These are phyloP conservation scores for Arthroderma sp. DNA, from an alignment of 2,329 filamentous ascomycete genomes.

Conservation along the genomic window DNA sequence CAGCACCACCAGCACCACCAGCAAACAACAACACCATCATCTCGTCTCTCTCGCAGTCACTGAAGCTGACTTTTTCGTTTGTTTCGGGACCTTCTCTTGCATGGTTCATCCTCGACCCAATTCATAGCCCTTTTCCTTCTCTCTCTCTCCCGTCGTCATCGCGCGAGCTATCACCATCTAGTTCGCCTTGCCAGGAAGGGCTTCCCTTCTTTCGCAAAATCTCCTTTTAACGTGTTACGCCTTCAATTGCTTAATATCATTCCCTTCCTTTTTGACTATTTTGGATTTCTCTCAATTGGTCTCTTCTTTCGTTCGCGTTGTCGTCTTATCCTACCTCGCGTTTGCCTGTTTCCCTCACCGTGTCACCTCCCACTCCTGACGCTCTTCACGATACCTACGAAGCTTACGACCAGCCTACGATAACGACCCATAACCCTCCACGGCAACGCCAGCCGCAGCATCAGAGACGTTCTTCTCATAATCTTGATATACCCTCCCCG, in stretches of 20 bases:
- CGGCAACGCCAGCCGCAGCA: conserved; percentile 36
- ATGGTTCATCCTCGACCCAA: background rate
- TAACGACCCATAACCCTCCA: conserved; percentile 26
- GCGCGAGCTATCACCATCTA: background rate
- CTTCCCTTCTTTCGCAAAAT: no score
- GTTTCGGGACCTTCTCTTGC: background rate
- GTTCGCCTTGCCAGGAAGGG: background rate
- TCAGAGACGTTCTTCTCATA: conserved; percentile 15
- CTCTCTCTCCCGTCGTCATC: background rate
- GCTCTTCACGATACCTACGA: conserved; percentile 43
- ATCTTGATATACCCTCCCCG: no score
- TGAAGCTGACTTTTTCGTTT: no score
- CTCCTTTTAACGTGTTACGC: no score
- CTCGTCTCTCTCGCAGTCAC: no score
- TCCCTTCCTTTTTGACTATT: no score
- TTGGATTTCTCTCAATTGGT: background rate
- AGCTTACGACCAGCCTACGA: conserved; percentile 36
- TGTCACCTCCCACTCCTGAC: conserved; percentile 31
- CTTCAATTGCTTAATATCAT: no score
- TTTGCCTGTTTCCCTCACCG: conserved; percentile 16
- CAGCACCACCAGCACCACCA: no score
- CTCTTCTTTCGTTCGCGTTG: conserved; percentile 19
- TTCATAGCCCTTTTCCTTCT: background rate
- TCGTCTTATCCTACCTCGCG: conserved; percentile 15
- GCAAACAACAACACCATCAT: no score